Evolutionary conservation across 495 filamentous ascomycete genomes (phyloP).

Genomic region (Copromyces sp.): DNA sequence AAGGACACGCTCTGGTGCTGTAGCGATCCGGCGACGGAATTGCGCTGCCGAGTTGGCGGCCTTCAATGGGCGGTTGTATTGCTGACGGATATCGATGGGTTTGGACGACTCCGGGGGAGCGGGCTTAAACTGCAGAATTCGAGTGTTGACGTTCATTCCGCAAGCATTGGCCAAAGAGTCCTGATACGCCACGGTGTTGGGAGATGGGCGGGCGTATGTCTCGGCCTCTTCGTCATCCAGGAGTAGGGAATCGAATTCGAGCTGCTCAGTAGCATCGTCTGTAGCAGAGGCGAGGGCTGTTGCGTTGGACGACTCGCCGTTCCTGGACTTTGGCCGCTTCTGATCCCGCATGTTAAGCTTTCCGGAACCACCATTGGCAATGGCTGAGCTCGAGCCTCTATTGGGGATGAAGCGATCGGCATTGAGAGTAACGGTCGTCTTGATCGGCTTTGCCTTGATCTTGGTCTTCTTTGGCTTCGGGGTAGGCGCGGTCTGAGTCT

Average conservation of each 20-base stretch:
- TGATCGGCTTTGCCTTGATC: constrained; percentile 54
- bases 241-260: constrained; percentile 21
- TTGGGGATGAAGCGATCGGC: constrained; percentile 98
- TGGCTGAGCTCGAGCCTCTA: constrained; percentile 76
- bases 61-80: constrained; percentile 95
- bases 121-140: constrained; percentile 98
- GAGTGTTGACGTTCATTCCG: constrained; percentile 82
- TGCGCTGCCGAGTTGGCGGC: constrained; percentile 63
- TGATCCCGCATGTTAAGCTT: constrained; percentile 62
- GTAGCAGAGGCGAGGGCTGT: constrained; percentile 57
- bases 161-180: constrained; percentile 86
- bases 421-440: constrained; percentile 73
- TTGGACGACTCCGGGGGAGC: constrained; percentile 92
- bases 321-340: constrained; percentile 58
- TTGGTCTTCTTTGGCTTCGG: constrained; percentile 49
- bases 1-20: constrained; percentile 92
- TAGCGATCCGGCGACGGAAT: constrained; percentile 81
- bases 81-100: constrained; percentile 91
- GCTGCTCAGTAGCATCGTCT: constrained; percentile 57
- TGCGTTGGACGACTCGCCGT: constrained; percentile 50
- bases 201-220: constrained; percentile 66
- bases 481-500: constrained; percentile 62
- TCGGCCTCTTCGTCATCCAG: constrained; percentile 44
- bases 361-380: constrained; percentile 66
- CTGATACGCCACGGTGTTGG: constrained; percentile 82